Base-by-base conservation (phyloP, 441 rosid genomes). In the Populus trichocarpa region DNA sequence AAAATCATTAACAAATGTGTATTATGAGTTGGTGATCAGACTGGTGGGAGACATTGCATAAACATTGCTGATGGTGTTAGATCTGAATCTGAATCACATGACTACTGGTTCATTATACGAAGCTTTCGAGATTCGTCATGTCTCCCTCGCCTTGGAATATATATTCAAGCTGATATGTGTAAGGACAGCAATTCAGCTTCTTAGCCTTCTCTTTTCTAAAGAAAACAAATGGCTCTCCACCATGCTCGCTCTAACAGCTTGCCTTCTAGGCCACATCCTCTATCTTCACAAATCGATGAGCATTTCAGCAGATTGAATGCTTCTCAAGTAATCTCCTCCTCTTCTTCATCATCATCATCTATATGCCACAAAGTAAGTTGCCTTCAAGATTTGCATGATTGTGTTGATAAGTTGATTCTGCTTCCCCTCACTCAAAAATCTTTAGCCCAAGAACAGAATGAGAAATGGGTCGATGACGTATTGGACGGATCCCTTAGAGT, bases 381-480 rank as follows among this genome's bases (percentile, higher is more conserved):
- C 57, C 87, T 88, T 71, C 85, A 82, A 76, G 90, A 86, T 84
- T 77, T 89, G 72, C 80, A 83, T 38, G 89, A 86, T 30, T 83
- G 77, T 61, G 73, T 86, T 1, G 90, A 87, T 0, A 78, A 78
- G 66, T 75, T 83, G 79, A 85, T 87, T 63, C 85, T 57, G 35
- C 61, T 87, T 72, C 80, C 88, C 1, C 73, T 38, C 25, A 74
- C 83, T 16, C 87, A 80, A 65, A 84, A 80, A 20, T 53, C 77
- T 23, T 72, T 90, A 22, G 38, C 86, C 65, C 82, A 80, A 11
- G 71, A 81, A 0, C 69, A 64, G 16, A 23, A 76, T 1, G 13
- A 57, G 50, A 81, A 84, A 71, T 73, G 23, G 20, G 77, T 77
- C 5, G 81, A 88, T 12, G 86, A 80, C 25, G 5, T 86, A 18